A percentile compares a stretch with the other conserved stretches of the same genome.
Conservation (phyloP, 257 asterid genomes). For the Fraxinus americana region DNA sequence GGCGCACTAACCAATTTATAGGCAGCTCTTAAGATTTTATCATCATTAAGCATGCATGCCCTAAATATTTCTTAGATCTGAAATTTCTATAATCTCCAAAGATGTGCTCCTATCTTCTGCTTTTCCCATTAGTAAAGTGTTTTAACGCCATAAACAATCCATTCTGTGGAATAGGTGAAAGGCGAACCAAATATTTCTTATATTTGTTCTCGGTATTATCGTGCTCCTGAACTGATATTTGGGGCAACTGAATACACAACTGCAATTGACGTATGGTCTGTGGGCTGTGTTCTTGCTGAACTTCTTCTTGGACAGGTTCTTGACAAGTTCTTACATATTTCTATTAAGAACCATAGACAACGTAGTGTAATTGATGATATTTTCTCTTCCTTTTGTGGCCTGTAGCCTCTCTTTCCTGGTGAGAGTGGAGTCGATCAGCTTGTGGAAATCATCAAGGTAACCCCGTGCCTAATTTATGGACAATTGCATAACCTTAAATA, state of each 20-base stretch:
- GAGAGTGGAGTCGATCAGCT: conserved; percentile 94
- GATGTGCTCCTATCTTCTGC: conserved; percentile 7
- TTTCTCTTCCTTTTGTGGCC: conserved; percentile 13
- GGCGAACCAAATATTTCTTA: conserved; percentile 88
- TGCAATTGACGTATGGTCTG: conserved; percentile 89
- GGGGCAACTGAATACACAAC: conserved; percentile 83
- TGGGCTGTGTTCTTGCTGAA: conserved; percentile 90
- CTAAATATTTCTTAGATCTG: background rate
- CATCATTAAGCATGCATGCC: background rate
- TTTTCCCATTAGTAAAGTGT: conserved; percentile 1
- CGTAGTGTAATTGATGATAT: conserved; percentile 3
- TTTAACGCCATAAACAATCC: conserved; percentile 7
- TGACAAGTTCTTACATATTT: conserved; percentile 10
- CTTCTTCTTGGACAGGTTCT: conserved; percentile 87
- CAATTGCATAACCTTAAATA: background rate
- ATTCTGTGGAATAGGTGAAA: conserved; percentile 57
- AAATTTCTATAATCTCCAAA: background rate
- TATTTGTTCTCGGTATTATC: conserved; percentile 78
- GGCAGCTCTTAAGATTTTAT: background rate
- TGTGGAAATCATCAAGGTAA: conserved; percentile 84
- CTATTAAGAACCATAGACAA: conserved; percentile 3
- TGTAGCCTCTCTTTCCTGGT: conserved; percentile 82
- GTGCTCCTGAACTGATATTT: conserved; percentile 84
- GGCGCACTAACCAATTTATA: background rate
- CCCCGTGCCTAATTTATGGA: conserved; percentile 3